Base-by-base conservation (phyloP, 2,329 filamentous ascomycete species). In the Epichloe coenophiala region DNA sequence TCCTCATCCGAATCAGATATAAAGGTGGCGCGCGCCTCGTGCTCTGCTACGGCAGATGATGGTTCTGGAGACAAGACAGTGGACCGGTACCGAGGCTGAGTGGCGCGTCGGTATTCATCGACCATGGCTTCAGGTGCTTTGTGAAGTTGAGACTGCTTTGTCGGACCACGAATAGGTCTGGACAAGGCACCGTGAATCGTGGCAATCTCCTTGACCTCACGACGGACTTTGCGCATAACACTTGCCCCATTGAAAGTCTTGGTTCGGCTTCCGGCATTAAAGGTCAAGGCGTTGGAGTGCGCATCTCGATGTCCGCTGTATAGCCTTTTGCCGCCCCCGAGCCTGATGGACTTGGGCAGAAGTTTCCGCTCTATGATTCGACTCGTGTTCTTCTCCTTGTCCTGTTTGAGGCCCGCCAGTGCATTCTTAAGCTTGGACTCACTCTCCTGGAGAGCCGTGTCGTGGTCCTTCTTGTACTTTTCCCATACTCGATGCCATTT, bases 401-500 rank as follows among this genome's bases (percentile, higher is more conserved):
- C 70, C 52, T 78, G 69, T 58, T 76, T 73, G 54, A 84, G 72
- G 13, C 73, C 77, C 13, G 74, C 72, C 44, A 84, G 68, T 41
- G 77, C 75, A 45, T 71, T 71, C 58, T 72, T 76, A 51, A 88
- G 70, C 49, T 71, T 72, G 53, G 73, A 74, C 52, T 79, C 75
- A 56, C 83, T 81, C 54, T 77, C 77, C 47, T 77, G 71, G 7
- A 84, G 72, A 48, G 78, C 72, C 48, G 73, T 68, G 36, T 78
- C 70, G 38, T 81, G 76, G 54, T 83, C 72, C 41, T 71, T 71
- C 56, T 78, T 75, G 61, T 90, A 83, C 55, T 81, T 80, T 56
- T 75, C 71, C 68, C 94, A 96, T 13, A 94, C 74, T 50, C 84
- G 80, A 62, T 83, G 80, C 89, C 89, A 96, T 53, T 80, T 81